Conservation (phyloP, 306 rosid species). For the Glycyrrhiza uralensis region DNA sequence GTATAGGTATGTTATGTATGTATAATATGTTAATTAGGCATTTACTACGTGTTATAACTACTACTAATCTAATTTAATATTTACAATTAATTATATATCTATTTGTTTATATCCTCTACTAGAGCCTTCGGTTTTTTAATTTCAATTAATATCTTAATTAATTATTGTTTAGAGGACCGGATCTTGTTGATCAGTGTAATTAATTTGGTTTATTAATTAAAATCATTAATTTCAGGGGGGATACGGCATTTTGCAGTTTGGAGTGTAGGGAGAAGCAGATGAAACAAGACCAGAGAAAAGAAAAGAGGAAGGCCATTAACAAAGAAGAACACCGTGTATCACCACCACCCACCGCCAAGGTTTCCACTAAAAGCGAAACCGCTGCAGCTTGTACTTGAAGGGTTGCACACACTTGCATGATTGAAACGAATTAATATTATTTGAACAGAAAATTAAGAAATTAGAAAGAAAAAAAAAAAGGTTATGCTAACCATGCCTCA, state of each 20-base stretch:
- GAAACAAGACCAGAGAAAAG: conserved; percentile 55
- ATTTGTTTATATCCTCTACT: no score
- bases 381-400: conserved; percentile 39
- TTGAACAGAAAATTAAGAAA: background rate
- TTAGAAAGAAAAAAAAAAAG: background rate
- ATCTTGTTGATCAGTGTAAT: background rate
- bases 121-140: no score
- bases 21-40: no score
- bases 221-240: conserved; percentile 56
- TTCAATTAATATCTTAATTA: no score
- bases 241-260: conserved; percentile 82
- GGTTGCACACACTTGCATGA: background rate
- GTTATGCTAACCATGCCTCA: background rate
- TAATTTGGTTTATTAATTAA: background rate
- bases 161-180: background rate
- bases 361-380: conserved; percentile 36
- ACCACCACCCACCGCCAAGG: conserved; percentile 15
- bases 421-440: background rate
- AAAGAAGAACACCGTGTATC: conserved; percentile 35
- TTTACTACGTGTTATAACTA: no score
- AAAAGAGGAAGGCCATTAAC: conserved; percentile 33
- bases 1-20: conserved; percentile 52
- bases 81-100: no score
- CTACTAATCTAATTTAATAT: no score
- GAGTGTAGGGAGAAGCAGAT: conserved; percentile 88